phyloP scores from a whole-genome alignment of 108 stramenopile species.

The Aurantiochytrium sp. region DNA sequence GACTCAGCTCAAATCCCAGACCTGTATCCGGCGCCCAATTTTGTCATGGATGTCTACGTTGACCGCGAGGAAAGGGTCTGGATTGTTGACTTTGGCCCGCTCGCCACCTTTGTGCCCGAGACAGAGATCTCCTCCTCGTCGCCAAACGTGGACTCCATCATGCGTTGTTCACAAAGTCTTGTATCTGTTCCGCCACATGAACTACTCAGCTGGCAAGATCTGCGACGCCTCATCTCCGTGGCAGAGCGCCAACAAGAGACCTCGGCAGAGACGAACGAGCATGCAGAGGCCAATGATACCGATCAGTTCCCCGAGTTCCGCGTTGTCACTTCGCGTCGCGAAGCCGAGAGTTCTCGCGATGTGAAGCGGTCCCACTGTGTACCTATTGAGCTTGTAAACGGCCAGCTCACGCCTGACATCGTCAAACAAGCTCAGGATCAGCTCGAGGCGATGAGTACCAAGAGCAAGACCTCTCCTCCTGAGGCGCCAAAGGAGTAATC shows the following conservation, averaged over 20 bases:
- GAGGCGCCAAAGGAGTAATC: too few species aligned
- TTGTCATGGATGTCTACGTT: background rate
- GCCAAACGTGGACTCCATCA: background rate
- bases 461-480: too few species aligned
- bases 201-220: background rate
- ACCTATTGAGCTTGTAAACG: background rate
- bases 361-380: background rate
- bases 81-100: conserved; percentile 11
- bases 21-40: background rate
- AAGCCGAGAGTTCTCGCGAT: background rate
- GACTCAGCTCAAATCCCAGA: background rate
- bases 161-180: background rate
- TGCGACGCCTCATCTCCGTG: background rate
- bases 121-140: background rate
- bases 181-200: background rate
- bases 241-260: background rate
- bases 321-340: background rate
- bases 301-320: background rate
- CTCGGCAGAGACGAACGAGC: too few species aligned
- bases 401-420: background rate
- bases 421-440: background rate
- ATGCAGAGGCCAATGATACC: too few species aligned
- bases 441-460: background rate
- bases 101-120: background rate
- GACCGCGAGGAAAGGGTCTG: background rate